These are phyloP conservation scores for Euphorbia schlechtendalii DNA, from an alignment of 441 rosid genomes.

Conservation along the genomic window DNA sequence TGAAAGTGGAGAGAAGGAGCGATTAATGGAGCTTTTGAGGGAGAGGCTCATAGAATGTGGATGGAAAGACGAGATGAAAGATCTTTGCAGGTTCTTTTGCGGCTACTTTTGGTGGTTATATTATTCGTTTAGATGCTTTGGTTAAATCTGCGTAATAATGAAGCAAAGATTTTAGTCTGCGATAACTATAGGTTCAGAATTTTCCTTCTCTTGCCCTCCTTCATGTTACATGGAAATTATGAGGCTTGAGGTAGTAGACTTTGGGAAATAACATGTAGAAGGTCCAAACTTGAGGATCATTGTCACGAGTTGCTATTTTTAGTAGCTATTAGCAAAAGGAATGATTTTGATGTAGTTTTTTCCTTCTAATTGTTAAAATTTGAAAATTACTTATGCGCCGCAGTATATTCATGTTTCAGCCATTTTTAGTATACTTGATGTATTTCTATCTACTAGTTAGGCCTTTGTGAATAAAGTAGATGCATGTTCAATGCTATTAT, in stretches of 20 bases:
- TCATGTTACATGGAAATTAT: neutral
- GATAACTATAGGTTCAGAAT: neutral
- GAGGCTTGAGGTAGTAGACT: neutral
- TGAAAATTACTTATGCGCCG: neutral
- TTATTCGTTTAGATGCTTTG: neutral
- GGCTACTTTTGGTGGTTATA: neutral
- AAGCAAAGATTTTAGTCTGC: too few species aligned
- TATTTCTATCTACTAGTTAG: too few species aligned
- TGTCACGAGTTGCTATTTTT: conserved; percentile 6
- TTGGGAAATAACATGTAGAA: neutral
- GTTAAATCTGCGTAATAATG: too few species aligned
- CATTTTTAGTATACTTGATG: neutral
- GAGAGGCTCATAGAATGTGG: conserved; percentile 83
- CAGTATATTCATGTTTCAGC: neutral
- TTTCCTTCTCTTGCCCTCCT: too few species aligned
- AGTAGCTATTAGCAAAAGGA: neutral
- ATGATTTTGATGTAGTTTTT: neutral
- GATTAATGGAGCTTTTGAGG: conserved; percentile 71
- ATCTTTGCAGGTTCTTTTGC: conserved; percentile 63
- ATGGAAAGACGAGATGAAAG: conserved; percentile 88
- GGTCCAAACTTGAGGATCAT: neutral
- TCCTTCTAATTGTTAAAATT: neutral
- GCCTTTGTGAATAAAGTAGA: neutral
- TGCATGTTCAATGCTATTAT: neutral
- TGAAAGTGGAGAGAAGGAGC: conserved; percentile 84